Evolutionary conservation across 306 rosid genomes (phyloP).

Genomic region (Prunus fruticosa): DNA sequence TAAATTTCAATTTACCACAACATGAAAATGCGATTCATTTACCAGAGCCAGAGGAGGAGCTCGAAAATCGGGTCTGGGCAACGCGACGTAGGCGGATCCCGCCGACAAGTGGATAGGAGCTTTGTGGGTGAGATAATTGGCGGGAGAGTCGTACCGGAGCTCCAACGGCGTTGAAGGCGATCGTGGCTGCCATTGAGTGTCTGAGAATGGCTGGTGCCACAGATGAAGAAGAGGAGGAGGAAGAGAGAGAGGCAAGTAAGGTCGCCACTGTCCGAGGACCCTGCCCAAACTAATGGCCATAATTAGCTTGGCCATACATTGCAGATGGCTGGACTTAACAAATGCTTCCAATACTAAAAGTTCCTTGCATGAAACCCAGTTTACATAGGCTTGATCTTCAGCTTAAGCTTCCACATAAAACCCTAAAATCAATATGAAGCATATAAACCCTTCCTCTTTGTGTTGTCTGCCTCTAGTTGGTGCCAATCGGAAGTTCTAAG

Average conservation of each 20-base stretch:
- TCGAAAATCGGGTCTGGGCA: neutral
- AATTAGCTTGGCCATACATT: too few relatives aligned
- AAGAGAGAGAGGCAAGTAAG: neutral
- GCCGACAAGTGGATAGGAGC: conserved; percentile 10
- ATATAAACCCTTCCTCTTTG: neutral
- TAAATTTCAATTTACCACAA: neutral
- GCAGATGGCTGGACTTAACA: too few relatives aligned
- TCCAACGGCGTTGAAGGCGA: conserved; percentile 28
- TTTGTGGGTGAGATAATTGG: conserved; percentile 1
- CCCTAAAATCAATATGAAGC: too few relatives aligned
- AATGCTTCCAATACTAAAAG: too few relatives aligned
- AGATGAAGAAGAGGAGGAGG: neutral
- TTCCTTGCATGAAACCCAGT: too few relatives aligned
- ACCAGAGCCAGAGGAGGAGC: conserved; percentile 18
- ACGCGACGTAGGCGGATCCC: conserved; percentile 4
- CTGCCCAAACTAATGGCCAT: too few relatives aligned
- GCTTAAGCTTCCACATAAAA: too few relatives aligned
- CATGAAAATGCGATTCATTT: neutral
- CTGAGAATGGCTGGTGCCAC: neutral
- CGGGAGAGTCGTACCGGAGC: conserved; percentile 22
- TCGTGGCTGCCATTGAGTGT: conserved; percentile 35
- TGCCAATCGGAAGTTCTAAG: neutral
- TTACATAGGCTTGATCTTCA: too few relatives aligned
- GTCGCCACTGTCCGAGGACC: neutral
- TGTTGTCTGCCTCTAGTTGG: neutral